Base-by-base conservation (phyloP, 108 stramenopile species). In the Conticribra guillardii region DNA sequence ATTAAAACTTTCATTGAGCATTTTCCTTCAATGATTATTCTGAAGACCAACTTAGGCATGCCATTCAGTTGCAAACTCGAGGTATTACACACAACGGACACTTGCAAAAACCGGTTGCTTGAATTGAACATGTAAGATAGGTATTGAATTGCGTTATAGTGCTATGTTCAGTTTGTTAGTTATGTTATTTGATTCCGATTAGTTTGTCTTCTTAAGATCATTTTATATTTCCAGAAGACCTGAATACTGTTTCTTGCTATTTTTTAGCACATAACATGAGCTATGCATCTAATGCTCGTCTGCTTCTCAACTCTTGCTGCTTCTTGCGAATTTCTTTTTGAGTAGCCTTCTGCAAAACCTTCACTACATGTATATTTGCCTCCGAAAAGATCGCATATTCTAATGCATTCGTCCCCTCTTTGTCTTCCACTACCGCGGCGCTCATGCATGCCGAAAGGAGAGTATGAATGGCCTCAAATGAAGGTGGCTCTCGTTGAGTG, bases 361-460 rank as follows among this genome's bases (percentile, higher is more conserved):
- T 41, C 23, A 66, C n/a, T 18, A 54, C 33, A 1, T 54, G 32
- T 7, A 66, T 22, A 9, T 19, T 23, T 54, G 65, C 65, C 8
- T 66, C 53, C 14, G 52, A 54, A 30, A 66, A 29, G 51, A 66
- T 34, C 16, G 65, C 65, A 54, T 66, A 54, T 41, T 66, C 65
- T 11, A 66, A 2, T 66, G 65, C 53, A 21, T 66, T 66, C 65
- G 53, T 66, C 26, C 50, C 65, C 15, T 66, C 65, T 3, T 31
- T 0, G 34, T 66, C 65, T 54, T 66, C 65, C 32, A 66, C 30
- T 24, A 19, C 50, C 2, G 31, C 49, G 15, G 65, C 65, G 22
- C 50, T 21, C 9, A 66, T 0, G 18, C 51, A 66, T 23, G 32
- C 65, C 16, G 65, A 27, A 37, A 66, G 65, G 23, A 66, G 33